These are phyloP conservation scores for Daldinia sp. DNA, from an alignment of 2,329 filamentous ascomycete genomes.

Conservation along the genomic window DNA sequence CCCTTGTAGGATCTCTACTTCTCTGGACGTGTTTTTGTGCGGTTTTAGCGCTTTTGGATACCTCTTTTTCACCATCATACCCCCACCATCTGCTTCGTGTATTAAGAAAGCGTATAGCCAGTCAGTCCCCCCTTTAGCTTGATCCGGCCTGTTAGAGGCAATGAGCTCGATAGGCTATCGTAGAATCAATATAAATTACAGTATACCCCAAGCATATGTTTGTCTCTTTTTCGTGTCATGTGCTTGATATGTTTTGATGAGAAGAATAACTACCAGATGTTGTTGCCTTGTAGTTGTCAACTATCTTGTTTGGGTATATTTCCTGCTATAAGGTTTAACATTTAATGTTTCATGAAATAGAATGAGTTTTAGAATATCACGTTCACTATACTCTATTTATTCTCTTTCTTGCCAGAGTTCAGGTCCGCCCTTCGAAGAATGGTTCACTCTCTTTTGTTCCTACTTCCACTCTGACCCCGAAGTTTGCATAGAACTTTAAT, in stretches of 20 bases:
- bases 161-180: not conserved
- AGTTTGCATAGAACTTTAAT: conserved; percentile 40
- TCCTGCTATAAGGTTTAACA: too few relatives aligned
- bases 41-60: not conserved
- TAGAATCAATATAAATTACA: conserved; percentile 5
- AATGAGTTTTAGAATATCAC: conserved; percentile 8
- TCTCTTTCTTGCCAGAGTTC: conserved; percentile 49
- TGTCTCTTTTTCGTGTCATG: not conserved
- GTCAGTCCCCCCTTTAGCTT: not conserved
- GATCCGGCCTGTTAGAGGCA: not conserved
- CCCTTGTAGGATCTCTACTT: not conserved
- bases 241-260: not conserved
- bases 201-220: not conserved
- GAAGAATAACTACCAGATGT: too few relatives aligned
- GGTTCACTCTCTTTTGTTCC: conserved; percentile 47
- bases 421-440: conserved; percentile 49
- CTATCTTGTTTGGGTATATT: too few relatives aligned
- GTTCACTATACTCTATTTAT: conserved; percentile 45
- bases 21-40: conserved; percentile 3
- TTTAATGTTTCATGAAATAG: not conserved
- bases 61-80: not conserved
- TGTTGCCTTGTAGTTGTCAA: too few relatives aligned
- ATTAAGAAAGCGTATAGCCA: not conserved
- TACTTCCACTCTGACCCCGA: conserved; percentile 47
- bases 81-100: not conserved